A percentile compares a stretch with the other conserved stretches of the same genome.
phyloP scores from a whole-genome alignment of 1,284 basidiomycete genomes.

The Malassezia psittaci region DNA sequence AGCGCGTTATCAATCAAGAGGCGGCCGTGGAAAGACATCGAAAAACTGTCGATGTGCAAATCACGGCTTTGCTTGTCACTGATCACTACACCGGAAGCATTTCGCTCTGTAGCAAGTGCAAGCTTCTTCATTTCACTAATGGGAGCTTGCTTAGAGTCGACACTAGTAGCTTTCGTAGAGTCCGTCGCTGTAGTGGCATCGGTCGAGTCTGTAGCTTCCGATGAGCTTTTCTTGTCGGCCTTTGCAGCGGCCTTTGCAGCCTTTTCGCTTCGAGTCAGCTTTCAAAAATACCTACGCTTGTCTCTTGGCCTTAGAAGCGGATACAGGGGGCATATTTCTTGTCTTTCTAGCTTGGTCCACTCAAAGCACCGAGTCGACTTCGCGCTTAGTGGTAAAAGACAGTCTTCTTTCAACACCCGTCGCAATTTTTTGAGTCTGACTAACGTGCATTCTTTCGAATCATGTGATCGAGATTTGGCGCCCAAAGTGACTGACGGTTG shows the following conservation, averaged over 20 bases:
- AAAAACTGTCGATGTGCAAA: conserved; percentile 93
- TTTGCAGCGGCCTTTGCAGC: conserved; percentile 44
- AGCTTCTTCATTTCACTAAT: conserved; percentile 47
- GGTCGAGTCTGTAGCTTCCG: conserved; percentile 30
- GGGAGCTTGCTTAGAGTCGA: conserved; percentile 12
- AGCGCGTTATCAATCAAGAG: conserved; percentile 81
- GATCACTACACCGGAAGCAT: conserved; percentile 65
- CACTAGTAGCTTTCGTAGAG: conserved; percentile 18
- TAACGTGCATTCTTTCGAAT: neutral
- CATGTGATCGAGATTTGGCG: neutral
- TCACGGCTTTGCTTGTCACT: conserved; percentile 86
- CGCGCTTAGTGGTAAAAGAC: too few species aligned
- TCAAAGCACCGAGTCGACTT: too few species aligned
- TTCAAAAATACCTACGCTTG: conserved; percentile 31
- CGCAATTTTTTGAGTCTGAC: neutral
- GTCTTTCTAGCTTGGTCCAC: neutral
- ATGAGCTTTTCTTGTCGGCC: conserved; percentile 31
- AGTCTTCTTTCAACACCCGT: too few species aligned
- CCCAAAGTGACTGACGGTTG: too few species aligned
- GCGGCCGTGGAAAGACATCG: conserved; percentile 92
- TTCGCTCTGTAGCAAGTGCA: conserved; percentile 42
- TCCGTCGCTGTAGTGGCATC: conserved; percentile 23
- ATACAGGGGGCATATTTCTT: conserved; percentile 36
- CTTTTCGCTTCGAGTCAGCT: conserved; percentile 32
- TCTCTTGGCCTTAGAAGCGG: conserved; percentile 48